Evolutionary conservation across 2,329 filamentous ascomycete species (phyloP).

Genomic region (Decorospora gaudefroyi): DNA sequence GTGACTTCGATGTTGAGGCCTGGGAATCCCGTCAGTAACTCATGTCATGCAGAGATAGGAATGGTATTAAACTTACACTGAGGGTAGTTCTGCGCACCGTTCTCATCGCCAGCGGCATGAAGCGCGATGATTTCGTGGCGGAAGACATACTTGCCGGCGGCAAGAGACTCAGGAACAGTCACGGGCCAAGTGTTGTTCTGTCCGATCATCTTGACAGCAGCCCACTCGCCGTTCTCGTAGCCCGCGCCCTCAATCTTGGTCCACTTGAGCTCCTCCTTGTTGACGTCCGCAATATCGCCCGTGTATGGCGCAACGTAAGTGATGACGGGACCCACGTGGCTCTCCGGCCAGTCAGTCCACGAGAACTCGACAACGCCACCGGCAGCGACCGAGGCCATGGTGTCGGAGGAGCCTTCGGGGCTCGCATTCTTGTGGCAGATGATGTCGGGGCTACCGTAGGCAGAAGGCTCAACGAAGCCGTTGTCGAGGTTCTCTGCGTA

Average conservation of each 20-base stretch:
- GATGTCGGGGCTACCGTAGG: conserved; percentile 50
- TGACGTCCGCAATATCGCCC: conserved; percentile 38
- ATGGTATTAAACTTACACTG: conserved; percentile 41
- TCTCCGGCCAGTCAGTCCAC: conserved; percentile 55
- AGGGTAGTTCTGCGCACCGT: conserved; percentile 60
- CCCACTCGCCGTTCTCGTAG: conserved; percentile 43
- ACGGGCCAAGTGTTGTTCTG: conserved; percentile 57
- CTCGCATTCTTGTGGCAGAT: conserved; percentile 65
- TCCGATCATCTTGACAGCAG: conserved; percentile 45
- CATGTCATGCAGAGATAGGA: background rate
- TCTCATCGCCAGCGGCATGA: conserved; percentile 50
- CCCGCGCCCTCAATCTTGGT: conserved; percentile 47
- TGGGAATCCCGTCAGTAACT: conserved; percentile 20
- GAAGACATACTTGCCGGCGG: conserved; percentile 59
- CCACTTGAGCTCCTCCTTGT: conserved; percentile 45
- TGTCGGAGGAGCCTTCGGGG: conserved; percentile 47
- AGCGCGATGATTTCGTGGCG: conserved; percentile 61
- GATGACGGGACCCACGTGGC: conserved; percentile 48
- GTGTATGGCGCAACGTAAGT: conserved; percentile 47
- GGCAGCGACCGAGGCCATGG: conserved; percentile 61
- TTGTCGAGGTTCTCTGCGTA: conserved; percentile 47
- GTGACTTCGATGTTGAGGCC: conserved; percentile 56
- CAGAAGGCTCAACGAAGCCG: conserved; percentile 41
- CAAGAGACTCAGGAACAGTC: conserved; percentile 52
- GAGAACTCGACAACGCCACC: conserved; percentile 60